Conservation (phyloP, 257 asterid genomes). For the Solanum commersonii region DNA sequence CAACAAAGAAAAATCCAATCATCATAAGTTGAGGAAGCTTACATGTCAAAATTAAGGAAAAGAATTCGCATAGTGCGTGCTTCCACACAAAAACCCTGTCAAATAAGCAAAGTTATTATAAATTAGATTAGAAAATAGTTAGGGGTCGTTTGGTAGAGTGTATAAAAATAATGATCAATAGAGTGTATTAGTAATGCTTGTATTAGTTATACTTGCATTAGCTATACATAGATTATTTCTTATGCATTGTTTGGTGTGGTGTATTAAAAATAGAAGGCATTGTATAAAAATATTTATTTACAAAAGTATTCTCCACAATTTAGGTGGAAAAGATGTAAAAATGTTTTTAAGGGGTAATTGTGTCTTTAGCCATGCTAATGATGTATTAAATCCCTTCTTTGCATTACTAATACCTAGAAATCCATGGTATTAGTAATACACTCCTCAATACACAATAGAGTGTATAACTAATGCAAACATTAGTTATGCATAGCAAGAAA, state of each 20-base stretch:
- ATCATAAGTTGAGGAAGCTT: constrained; percentile 26
- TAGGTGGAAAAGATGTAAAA: not conserved
- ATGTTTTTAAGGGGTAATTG: too few relatives aligned
- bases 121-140: constrained; percentile 11
- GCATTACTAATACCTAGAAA: not conserved
- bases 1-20: constrained; percentile 5
- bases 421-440: not conserved
- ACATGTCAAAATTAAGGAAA: constrained; percentile 96
- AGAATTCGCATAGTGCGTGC: constrained; percentile 89
- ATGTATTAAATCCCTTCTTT: not conserved
- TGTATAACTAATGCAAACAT: too few relatives aligned
- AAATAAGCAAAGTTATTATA: constrained; percentile 9
- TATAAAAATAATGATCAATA: too few relatives aligned
- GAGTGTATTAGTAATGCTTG: not conserved
- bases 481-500: not conserved
- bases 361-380: not conserved
- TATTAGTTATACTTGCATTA: not conserved
- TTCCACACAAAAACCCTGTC: constrained; percentile 97
- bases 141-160: not conserved
- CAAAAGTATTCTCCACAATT: not conserved
- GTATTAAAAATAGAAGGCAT: not conserved
- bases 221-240: not conserved
- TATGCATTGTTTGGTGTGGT: not conserved
- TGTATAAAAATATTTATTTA: not conserved
- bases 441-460: not conserved